phyloP scores from a whole-genome alignment of 1,284 basidiomycete species.

The Ustilago vetiveriae region DNA sequence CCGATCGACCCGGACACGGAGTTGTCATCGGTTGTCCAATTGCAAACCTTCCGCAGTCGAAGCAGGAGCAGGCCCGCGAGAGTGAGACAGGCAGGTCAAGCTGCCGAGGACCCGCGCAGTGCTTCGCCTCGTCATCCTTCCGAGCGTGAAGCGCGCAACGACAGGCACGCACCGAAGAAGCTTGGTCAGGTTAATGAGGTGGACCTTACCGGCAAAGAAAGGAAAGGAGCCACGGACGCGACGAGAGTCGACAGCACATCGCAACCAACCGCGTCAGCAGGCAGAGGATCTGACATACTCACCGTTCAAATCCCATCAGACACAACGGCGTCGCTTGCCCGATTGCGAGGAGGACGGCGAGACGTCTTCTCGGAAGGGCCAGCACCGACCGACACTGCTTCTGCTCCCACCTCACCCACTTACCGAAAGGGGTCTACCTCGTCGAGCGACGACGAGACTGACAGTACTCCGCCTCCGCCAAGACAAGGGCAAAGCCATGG shows the following conservation, averaged over 20 bases:
- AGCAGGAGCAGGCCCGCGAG: slow-evolving; percentile 49
- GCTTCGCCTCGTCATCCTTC: background rate
- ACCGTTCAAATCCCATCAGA: slow-evolving; percentile 9
- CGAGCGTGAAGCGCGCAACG: background rate
- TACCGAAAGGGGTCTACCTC: slow-evolving; percentile 13
- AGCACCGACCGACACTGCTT: slow-evolving; percentile 33
- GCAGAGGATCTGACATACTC: background rate
- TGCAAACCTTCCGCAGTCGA: slow-evolving; percentile 61
- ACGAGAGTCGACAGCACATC: background rate
- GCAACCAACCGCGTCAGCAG: background rate
- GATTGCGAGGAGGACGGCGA: background rate
- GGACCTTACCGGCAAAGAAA: slow-evolving; percentile 15
- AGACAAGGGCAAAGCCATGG: background rate
- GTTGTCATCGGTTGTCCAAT: slow-evolving; percentile 60
- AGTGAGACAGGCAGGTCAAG: slow-evolving; percentile 1
- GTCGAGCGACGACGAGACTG: slow-evolving; percentile 31
- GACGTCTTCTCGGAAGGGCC: slow-evolving; percentile 20
- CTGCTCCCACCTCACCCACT: slow-evolving; percentile 41
- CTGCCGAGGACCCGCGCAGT: slow-evolving; percentile 3
- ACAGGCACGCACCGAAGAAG: slow-evolving; percentile 5
- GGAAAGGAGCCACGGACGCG: background rate
- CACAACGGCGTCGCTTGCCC: too few relatives aligned
- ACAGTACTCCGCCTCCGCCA: slow-evolving; percentile 11
- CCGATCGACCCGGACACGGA: slow-evolving; percentile 65
- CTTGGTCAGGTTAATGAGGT: slow-evolving; percentile 18